Base-by-base conservation (phyloP, 768 basidiomycete genomes). In the Amanita thiersii region DNA sequence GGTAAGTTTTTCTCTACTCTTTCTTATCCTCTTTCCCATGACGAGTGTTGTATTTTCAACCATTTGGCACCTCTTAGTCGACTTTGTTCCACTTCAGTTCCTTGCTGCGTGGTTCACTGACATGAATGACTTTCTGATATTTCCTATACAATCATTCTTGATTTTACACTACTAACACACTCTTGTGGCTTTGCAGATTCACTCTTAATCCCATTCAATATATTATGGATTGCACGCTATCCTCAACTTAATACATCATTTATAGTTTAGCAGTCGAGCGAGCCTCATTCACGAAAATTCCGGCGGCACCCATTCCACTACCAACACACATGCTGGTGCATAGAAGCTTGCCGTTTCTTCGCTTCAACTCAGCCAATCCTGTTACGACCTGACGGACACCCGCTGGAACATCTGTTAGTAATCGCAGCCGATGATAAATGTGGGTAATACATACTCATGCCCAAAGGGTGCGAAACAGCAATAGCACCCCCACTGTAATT, bases 21-120 rank as follows among this genome's bases (percentile, higher is more conserved):
- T 47, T 43, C 19, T 37, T 28, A 50, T n/a, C n/a, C n/a, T n/a
- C n/a, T n/a, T 53, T 63, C 64, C 68, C 52, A 72, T 76, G 86
- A 88, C 73, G 86, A 88, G 86, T 73, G 84, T 87, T 85, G 83
- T 75, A 69, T 55, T 54, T 63, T 59, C 64, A 70, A 68, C 81
- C 75, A 73, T 76, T 42, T 88, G 85, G 86, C 83, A 86, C 85
- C 86, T 88, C 85, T 86, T 87, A 87, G 85, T 86, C 79, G 81
- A 88, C 73, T n/a, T 57, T 78, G 76, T 56, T 52, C 53, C 48
- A 54, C 62, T 55, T 54, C 60, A 63, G 32, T 1, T 28, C n/a
- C 26, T 18, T 28, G 11, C 42, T 36, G 64, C 63, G 46, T 44
- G 72, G 60, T 63, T 77, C 74, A 77, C 73, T 86, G 85, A 86